A percentile compares a stretch with the other conserved stretches of the same genome.
These are phyloP conservation scores for Nidularia pulvinata DNA, from an alignment of 768 basidiomycete genomes.

Conservation along the genomic window DNA sequence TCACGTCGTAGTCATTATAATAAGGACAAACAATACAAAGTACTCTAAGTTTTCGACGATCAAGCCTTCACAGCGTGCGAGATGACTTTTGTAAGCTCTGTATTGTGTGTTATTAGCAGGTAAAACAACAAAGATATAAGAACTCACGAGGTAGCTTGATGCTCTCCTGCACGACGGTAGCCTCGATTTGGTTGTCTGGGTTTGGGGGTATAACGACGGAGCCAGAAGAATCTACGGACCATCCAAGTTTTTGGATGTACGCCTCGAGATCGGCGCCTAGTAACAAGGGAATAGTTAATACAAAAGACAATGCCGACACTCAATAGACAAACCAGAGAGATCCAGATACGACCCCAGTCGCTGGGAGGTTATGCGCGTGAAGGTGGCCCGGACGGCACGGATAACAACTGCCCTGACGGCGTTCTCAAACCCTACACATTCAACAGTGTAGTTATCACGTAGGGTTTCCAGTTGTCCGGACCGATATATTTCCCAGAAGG, in stretches of 20 bases:
- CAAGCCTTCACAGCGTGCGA: conserved; percentile 64
- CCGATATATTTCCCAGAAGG: conserved; percentile 79
- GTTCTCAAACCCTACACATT: conserved; percentile 82
- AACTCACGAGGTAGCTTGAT: conserved; percentile 80
- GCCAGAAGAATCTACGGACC: conserved; percentile 54
- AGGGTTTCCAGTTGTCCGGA: conserved; percentile 71
- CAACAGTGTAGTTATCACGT: conserved; percentile 86
- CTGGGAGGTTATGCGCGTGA: conserved; percentile 68
- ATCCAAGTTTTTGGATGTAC: conserved; percentile 66
- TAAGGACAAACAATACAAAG: too few species aligned
- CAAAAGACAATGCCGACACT: background rate
- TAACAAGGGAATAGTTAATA: background rate
- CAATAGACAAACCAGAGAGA: conserved; percentile 48
- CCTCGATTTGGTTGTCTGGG: conserved; percentile 87
- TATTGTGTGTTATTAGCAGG: conserved; percentile 1
- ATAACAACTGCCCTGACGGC: conserved; percentile 78
- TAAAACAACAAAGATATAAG: background rate
- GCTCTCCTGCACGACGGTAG: conserved; percentile 81
- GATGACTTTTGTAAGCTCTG: conserved; percentile 79
- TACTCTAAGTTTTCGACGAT: conserved; percentile 4
- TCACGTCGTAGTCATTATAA: too few species aligned
- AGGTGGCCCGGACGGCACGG: conserved; percentile 76
- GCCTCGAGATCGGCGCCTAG: conserved; percentile 56
- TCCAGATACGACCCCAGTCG: conserved; percentile 75
- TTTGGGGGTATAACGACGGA: conserved; percentile 79